Conservation (phyloP, 345 rosid genomes). For the Draba incana region DNA sequence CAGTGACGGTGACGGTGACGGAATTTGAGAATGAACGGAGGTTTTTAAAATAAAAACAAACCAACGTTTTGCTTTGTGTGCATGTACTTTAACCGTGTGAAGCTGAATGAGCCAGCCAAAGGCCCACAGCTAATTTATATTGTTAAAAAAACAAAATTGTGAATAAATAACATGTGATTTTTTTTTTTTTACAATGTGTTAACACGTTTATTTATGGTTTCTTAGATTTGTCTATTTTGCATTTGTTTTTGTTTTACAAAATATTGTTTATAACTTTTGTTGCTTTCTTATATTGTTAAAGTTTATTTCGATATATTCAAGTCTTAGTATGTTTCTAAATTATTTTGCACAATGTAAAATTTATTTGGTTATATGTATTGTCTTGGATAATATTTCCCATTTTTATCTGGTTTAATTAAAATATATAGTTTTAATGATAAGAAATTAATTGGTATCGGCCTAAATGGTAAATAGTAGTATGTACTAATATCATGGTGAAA, state of each 20-base stretch:
- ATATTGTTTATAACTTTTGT: neutral
- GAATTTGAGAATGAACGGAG: conserved; percentile 29
- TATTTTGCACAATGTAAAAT: neutral
- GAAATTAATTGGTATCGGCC: conserved; percentile 13
- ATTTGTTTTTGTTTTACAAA: too few species aligned
- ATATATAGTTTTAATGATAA: neutral
- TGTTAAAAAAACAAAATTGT: too few species aligned
- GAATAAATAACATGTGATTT: too few species aligned
- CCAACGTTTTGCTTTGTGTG: conserved; percentile 18
- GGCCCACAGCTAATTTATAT: too few species aligned
- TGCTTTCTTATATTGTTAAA: neutral
- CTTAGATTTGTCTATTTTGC: too few species aligned
- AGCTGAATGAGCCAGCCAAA: too few species aligned
- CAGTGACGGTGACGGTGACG: conserved; percentile 40
- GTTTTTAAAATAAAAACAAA: conserved; percentile 16
- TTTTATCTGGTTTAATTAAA: neutral
- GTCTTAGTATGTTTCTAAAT: neutral
- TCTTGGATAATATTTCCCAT: neutral
- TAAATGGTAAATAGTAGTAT: neutral
- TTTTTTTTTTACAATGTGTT: too few species aligned
- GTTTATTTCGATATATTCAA: neutral
- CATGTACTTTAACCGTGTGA: too few species aligned
- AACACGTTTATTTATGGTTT: too few species aligned
- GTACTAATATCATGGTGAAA: neutral
- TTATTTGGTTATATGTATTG: neutral